Base-by-base conservation (phyloP, 139 green algal genomes). In the Chlorella sp. region DNA sequence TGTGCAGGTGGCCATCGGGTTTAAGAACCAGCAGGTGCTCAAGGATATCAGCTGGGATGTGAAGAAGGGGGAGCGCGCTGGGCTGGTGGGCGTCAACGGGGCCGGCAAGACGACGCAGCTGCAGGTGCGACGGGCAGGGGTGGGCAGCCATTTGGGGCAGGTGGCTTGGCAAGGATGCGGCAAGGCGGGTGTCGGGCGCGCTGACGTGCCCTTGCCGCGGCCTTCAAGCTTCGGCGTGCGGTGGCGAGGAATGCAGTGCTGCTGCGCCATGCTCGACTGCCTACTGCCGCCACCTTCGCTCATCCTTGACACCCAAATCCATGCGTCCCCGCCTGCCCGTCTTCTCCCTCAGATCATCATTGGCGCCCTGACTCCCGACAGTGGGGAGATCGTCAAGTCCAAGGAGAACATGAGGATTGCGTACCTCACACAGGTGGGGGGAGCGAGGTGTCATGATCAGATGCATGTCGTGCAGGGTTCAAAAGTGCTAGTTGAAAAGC, bases 41-140 rank as follows among this genome's bases (percentile, higher is more conserved):
- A 95, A 95, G 75, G 94, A 98, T 89, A 94, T 96, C 42, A 94
- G 90, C 42, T 99, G 98, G 98, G 98, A 99, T 81, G 96, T 99
- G 83, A 99, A 99, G 90, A 98, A 97, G 88, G 97, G 98, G 0
- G 97, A 99, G 93, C 91, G 97, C 9, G 97, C 99, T n/a, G 98
- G 98, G 1, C 93, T 99, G 32, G 98, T 99, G 28, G 98, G 98
- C 53, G 94, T 99, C n/a, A 99, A 99, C 90, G 98, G 98, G 24
- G 97, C 98, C 3, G 98, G 98, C 37, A 99, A 99, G 94, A 99
- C 98, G 0, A 99, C 98, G 18, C 98, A 99, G 94, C 94, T 99
- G 84, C 94, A 98, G 91, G 87, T 82, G 39, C 11, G 77, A 12
- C 32, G 14, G 28, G 57, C 9, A 0, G 30, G 48, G 80, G 42